Percentiles rank a stretch among this genome's conserved stretches.
phyloP scores from a whole-genome alignment of 139 green algal species.

The Penium margaritaceum region DNA sequence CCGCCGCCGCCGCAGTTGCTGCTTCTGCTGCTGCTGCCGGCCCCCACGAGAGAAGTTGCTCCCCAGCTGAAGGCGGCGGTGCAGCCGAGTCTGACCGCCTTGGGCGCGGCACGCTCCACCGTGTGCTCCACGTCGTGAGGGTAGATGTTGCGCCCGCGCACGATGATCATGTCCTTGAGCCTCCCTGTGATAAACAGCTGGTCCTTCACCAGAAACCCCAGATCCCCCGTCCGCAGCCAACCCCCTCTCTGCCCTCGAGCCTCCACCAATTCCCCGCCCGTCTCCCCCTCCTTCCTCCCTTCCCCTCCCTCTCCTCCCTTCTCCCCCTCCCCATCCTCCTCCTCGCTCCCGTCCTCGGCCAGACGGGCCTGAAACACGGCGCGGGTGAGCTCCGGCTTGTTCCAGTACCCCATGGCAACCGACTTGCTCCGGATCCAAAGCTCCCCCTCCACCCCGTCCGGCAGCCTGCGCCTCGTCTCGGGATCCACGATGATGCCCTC shows the following conservation, averaged over 20 bases:
- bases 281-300: too few species aligned
- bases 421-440: conserved; percentile 7
- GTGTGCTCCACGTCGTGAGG: background rate
- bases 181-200: background rate
- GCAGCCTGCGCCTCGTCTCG: background rate
- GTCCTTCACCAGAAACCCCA: background rate
- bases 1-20: too few species aligned
- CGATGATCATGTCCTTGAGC: background rate
- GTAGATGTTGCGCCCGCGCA: background rate
- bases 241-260: too few species aligned
- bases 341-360: conserved; percentile 1
- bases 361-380: background rate
- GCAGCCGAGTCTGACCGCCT: too few species aligned
- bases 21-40: too few species aligned
- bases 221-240: background rate
- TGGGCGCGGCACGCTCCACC: too few species aligned
- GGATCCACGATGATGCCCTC: conserved; percentile 30
- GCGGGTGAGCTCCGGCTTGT: conserved; percentile 6
- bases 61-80: too few species aligned
- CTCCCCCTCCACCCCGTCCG: conserved; percentile 15
- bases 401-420: conserved; percentile 22
- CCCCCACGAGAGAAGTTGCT: too few species aligned
- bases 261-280: too few species aligned
- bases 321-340: too few species aligned
- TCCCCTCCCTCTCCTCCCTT: too few species aligned